phyloP scores from a whole-genome alignment of 1,284 basidiomycete genomes.

The Phlebopus sp. region DNA sequence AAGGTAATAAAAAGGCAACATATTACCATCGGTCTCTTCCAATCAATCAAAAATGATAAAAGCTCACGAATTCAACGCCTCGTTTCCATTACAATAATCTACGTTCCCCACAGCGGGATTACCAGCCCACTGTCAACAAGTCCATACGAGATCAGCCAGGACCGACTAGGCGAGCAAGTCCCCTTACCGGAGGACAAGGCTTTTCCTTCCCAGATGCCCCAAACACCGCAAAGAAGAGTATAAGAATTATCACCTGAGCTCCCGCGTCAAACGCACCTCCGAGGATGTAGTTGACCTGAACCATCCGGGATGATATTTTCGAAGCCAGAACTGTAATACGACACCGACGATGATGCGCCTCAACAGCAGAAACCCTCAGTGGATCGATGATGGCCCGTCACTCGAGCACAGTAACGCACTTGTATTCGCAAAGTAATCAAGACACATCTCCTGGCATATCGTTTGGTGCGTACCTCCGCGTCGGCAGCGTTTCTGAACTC shows the following conservation, averaged over 20 bases:
- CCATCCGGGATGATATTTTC: conserved; percentile 56
- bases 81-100: conserved; percentile 60
- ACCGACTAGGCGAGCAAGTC: too few species aligned
- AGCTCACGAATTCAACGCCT: conserved; percentile 35
- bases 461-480: too few species aligned
- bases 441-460: too few species aligned
- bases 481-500: too few species aligned
- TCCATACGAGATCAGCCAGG: too few species aligned
- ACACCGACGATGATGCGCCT: conserved; percentile 56
- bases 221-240: conserved; percentile 67
- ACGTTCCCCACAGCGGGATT: conserved; percentile 52
- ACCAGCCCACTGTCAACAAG: conserved; percentile 45
- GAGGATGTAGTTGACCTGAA: conserved; percentile 64
- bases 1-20: too few species aligned
- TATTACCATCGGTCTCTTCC: too few species aligned
- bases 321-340: conserved; percentile 57
- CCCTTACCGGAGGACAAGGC: conserved; percentile 52
- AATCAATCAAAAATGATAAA: too few species aligned
- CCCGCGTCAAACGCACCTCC: conserved; percentile 69
- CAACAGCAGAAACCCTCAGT: too few species aligned
- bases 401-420: too few species aligned
- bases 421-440: too few species aligned
- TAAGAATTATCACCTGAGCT: conserved; percentile 64
- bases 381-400: too few species aligned
- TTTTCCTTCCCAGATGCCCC: conserved; percentile 53